Conservation (phyloP, 768 basidiomycete genomes). For the Glaciozyma antarctica region DNA sequence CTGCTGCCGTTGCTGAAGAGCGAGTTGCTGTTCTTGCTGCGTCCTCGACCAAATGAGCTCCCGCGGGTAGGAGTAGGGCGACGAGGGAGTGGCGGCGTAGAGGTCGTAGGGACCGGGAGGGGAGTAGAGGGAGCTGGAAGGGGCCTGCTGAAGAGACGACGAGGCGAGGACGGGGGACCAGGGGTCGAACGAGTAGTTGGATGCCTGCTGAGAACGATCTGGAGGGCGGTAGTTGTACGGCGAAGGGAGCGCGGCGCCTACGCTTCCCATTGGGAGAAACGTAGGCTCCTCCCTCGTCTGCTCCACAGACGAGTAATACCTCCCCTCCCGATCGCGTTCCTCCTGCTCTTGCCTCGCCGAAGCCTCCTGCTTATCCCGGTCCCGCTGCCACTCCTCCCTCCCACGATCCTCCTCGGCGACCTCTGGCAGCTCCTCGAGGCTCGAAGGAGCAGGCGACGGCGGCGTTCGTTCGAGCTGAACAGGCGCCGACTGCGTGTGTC, state of each 20-base stretch:
- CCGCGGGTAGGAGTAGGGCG: too few relatives aligned
- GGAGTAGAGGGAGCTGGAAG: neutral
- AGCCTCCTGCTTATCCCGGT: neutral
- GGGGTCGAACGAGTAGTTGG: neutral
- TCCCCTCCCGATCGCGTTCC: neutral
- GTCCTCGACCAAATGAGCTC: too few relatives aligned
- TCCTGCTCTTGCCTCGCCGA: neutral
- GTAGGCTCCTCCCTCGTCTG: neutral
- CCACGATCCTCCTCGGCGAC: neutral
- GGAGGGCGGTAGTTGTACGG: neutral
- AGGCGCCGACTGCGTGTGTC: neutral
- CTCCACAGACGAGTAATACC: neutral
- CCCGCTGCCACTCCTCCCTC: neutral
- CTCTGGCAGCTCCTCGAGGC: neutral
- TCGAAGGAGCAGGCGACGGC: too few relatives aligned
- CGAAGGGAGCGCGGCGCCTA: neutral
- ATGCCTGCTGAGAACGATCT: neutral
- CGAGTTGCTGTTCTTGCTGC: too few relatives aligned
- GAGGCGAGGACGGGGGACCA: neutral
- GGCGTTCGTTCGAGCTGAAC: neutral
- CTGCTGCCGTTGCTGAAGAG: too few relatives aligned
- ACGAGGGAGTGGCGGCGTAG: too few relatives aligned
- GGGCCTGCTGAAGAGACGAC: neutral
- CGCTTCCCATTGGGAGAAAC: neutral
- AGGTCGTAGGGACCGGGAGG: too few relatives aligned